These are phyloP conservation scores for Lentinula lateritia DNA, from an alignment of 768 basidiomycete species.

Conservation along the genomic window DNA sequence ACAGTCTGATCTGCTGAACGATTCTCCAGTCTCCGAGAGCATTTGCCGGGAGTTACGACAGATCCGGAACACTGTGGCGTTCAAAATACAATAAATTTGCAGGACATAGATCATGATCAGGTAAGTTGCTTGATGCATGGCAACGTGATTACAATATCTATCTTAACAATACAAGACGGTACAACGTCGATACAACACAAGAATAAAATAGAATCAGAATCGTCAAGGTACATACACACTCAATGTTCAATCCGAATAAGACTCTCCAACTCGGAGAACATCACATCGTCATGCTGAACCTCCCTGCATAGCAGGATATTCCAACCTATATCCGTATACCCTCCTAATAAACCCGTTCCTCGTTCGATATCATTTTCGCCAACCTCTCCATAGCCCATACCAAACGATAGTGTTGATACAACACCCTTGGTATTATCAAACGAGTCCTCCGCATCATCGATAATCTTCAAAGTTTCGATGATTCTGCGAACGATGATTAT, in stretches of 20 bases:
- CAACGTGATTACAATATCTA: no score
- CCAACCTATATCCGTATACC: constrained; percentile 67
- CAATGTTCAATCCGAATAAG: constrained; percentile 54
- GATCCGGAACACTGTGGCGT: no score
- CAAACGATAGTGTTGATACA: constrained; percentile 65
- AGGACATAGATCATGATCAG: no score
- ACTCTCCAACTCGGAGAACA: constrained; percentile 79
- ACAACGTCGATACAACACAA: background rate
- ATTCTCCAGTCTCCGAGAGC: no score
- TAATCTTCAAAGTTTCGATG: constrained; percentile 70
- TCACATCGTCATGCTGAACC: constrained; percentile 51
- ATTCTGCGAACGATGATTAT: constrained; percentile 56
- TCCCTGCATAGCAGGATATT: constrained; percentile 68
- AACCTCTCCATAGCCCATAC: constrained; percentile 80
- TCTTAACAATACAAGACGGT: no score
- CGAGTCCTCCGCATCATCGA: constrained; percentile 71
- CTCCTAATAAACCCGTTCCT: constrained; percentile 72
- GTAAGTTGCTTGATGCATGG: no score
- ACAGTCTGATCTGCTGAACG: no score
- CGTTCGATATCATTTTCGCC: constrained; percentile 61
- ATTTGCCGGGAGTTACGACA: no score
- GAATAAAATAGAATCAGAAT: background rate
- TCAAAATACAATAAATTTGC: no score
- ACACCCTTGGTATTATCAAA: constrained; percentile 63
- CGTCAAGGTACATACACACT: background rate